Conservation (phyloP, 495 filamentous ascomycete genomes). For the Podospora sp. region DNA sequence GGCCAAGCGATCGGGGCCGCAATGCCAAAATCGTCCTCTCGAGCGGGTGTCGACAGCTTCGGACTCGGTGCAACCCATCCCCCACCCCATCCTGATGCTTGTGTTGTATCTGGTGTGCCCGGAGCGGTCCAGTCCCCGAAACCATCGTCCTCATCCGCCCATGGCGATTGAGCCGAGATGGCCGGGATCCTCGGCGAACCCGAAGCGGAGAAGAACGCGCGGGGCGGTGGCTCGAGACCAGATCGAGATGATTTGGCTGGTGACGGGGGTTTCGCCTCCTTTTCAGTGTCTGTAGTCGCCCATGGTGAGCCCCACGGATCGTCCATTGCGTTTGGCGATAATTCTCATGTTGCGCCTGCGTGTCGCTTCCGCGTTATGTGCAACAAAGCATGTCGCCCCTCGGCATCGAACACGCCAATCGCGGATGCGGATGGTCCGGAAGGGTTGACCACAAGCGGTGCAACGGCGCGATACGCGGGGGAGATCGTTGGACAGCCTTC, state of each 20-base stretch:
- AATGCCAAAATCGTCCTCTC: slow-evolving; percentile 35
- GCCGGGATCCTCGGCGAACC: slow-evolving; percentile 35
- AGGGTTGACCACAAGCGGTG: background rate
- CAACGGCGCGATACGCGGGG: background rate
- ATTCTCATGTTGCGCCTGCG: slow-evolving; percentile 34
- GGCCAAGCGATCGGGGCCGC: slow-evolving; percentile 46
- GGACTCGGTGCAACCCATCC: slow-evolving; percentile 38
- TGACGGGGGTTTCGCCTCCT: slow-evolving; percentile 36
- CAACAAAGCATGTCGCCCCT: slow-evolving; percentile 23
- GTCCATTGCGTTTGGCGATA: slow-evolving; percentile 49
- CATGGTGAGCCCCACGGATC: slow-evolving; percentile 61
- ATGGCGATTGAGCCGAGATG: slow-evolving; percentile 44
- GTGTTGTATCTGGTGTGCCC: slow-evolving; percentile 25
- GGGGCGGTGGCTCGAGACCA: slow-evolving; percentile 48
- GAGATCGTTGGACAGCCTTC: background rate
- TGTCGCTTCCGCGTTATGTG: slow-evolving; percentile 7
- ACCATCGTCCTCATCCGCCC: slow-evolving; percentile 47
- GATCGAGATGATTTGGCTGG: slow-evolving; percentile 37
- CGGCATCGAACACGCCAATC: background rate
- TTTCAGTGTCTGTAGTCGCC: slow-evolving; percentile 41
- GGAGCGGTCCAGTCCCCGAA: slow-evolving; percentile 47
- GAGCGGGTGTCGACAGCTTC: slow-evolving; percentile 35
- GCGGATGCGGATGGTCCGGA: slow-evolving; percentile 6
- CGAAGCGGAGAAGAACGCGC: slow-evolving; percentile 46
- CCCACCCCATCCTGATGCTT: slow-evolving; percentile 42